Percentiles rank a stretch among this genome's conserved stretches.
Conservation (phyloP, 1,284 basidiomycete genomes). For the Boletellus deceptivus region DNA sequence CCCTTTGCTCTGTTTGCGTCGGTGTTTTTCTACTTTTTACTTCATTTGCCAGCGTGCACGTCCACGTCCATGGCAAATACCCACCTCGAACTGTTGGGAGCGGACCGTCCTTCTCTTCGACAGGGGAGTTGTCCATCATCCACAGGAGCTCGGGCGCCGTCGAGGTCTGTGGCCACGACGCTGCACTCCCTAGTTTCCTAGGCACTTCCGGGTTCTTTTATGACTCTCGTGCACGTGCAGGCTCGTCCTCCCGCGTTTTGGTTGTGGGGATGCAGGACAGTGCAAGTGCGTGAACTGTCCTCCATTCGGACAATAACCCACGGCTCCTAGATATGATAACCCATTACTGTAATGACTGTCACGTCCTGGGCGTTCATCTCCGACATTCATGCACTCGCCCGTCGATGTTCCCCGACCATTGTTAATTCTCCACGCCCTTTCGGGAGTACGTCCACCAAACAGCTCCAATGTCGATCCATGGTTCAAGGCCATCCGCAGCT, state of each 20-base stretch:
- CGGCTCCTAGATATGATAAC: conserved; percentile 60
- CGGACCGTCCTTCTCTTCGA: no score
- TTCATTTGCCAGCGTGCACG: neutral
- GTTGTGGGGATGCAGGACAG: conserved; percentile 3
- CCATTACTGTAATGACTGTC: conserved; percentile 69
- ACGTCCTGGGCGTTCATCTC: conserved; percentile 67
- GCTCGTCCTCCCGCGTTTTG: conserved; percentile 29
- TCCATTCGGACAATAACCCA: conserved; percentile 7
- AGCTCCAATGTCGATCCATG: conserved; percentile 30
- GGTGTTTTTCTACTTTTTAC: no score
- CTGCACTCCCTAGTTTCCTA: conserved; percentile 36
- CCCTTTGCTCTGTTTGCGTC: no score
- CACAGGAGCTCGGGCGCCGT: conserved; percentile 56
- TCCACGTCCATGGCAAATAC: conserved; percentile 11
- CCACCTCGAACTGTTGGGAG: neutral
- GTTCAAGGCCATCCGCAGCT: conserved; percentile 61
- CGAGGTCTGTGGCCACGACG: conserved; percentile 62
- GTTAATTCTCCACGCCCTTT: conserved; percentile 54
- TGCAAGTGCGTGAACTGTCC: conserved; percentile 22
- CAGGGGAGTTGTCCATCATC: conserved; percentile 40
- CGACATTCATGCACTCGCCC: conserved; percentile 62
- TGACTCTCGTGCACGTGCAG: conserved; percentile 65
- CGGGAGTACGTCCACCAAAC: conserved; percentile 44
- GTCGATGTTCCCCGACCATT: conserved; percentile 66
- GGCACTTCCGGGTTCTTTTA: conserved; percentile 61